A percentile compares a stretch with the other conserved stretches of the same genome.
phyloP scores from a whole-genome alignment of 106 monocot genomes.

The Narthecium ossifragum region DNA sequence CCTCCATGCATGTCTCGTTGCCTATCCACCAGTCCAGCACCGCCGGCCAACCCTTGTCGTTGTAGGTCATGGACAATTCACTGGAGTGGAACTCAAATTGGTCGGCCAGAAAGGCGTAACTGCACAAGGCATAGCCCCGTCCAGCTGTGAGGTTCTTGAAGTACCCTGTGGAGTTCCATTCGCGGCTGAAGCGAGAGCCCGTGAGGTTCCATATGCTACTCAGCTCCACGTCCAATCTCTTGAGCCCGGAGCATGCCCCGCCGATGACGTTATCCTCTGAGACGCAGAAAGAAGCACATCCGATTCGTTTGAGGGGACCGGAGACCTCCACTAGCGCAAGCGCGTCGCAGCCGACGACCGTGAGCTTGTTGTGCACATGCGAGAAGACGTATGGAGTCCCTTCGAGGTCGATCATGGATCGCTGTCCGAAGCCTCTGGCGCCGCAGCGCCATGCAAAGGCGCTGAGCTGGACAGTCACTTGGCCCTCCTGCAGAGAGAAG shows the following conservation, averaged over 20 bases:
- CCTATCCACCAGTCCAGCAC: slow-evolving; percentile 4
- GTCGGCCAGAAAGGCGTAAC: neutral
- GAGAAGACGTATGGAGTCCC: slow-evolving; percentile 1
- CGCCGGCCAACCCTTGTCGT: neutral
- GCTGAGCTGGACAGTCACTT: neutral
- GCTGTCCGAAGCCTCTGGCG: neutral
- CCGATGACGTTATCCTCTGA: neutral
- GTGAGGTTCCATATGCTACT: neutral
- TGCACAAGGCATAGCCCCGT: neutral
- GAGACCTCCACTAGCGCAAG: neutral
- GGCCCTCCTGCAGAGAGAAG: neutral
- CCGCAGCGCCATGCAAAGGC: neutral
- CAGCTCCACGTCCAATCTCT: neutral
- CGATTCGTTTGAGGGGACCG: neutral
- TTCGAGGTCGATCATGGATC: neutral
- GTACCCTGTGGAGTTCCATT: neutral
- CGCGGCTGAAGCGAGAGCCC: neutral
- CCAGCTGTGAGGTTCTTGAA: neutral
- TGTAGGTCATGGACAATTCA: neutral
- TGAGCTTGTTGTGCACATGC: neutral
- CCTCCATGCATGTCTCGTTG: neutral
- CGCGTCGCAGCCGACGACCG: slow-evolving; percentile 3
- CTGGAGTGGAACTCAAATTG: neutral
- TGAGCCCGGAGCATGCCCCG: neutral
- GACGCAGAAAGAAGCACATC: slow-evolving; percentile 1